These are phyloP conservation scores for Xylaria multiplex DNA, from an alignment of 2,329 filamentous ascomycete genomes.

Conservation along the genomic window DNA sequence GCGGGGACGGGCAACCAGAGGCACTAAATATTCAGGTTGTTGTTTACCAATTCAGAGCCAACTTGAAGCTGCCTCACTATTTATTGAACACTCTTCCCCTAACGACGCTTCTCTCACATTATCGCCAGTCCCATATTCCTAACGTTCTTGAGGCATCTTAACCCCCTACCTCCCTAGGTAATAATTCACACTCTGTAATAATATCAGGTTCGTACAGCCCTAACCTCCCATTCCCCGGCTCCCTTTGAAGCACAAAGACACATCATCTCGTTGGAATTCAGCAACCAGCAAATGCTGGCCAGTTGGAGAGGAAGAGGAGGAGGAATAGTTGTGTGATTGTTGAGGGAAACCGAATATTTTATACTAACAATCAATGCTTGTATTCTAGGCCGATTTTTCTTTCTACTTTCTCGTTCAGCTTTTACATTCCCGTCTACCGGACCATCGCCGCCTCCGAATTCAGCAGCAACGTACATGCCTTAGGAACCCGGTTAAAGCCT, in stretches of 20 bases:
- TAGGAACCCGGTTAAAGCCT: constrained; percentile 31
- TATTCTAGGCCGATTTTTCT: constrained; percentile 43
- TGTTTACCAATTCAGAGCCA: constrained; percentile 43
- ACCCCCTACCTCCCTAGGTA: constrained; percentile 1
- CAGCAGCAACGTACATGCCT: constrained; percentile 5
- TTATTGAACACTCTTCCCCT: constrained; percentile 17
- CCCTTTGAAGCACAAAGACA: constrained; percentile 7
- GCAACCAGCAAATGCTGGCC: constrained; percentile 1
- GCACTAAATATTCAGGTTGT: constrained; percentile 28
- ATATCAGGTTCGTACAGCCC: constrained; percentile 30
- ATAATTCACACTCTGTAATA: constrained; percentile 26
- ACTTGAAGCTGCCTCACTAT: constrained; percentile 20
- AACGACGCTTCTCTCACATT: constrained; percentile 28
- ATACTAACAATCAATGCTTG: constrained; percentile 38
- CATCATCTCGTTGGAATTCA: constrained; percentile 6
- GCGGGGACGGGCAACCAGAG: constrained; percentile 34
- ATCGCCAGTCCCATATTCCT: constrained; percentile 21
- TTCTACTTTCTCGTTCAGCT: constrained; percentile 36
- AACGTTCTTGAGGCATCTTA: constrained; percentile 6
- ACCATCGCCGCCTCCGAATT: constrained; percentile 34
- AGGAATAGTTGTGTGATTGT: constrained; percentile 14
- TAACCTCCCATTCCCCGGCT: background rate
- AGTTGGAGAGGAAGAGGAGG: background rate
- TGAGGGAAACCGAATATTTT: constrained; percentile 26
- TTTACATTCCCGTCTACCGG: constrained; percentile 28